Conservation (phyloP, 768 basidiomycete genomes). For the Suillus paluster region DNA sequence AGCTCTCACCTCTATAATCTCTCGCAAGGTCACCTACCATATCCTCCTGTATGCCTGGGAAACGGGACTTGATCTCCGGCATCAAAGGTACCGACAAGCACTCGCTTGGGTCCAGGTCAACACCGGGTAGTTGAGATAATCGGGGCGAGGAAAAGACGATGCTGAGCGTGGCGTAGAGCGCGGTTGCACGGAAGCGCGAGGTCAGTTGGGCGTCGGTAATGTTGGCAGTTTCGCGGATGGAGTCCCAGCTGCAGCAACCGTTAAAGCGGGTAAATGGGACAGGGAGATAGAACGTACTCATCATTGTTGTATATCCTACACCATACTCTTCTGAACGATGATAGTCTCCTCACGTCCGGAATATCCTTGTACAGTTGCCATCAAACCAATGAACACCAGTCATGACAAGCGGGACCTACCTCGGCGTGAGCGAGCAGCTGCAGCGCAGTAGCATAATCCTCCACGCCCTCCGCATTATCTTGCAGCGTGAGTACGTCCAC, state of each 20-base stretch:
- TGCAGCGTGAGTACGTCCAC: constrained; percentile 87
- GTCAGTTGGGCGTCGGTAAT: constrained; percentile 79
- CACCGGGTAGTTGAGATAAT: constrained; percentile 47
- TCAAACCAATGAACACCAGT: background rate
- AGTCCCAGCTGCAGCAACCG: constrained; percentile 66
- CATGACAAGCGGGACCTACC: constrained; percentile 38
- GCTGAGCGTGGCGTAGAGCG: constrained; percentile 69
- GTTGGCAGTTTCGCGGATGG: constrained; percentile 72
- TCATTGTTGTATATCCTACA: constrained; percentile 87
- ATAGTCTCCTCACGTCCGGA: constrained; percentile 69
- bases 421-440: constrained; percentile 62
- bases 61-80: constrained; percentile 68
- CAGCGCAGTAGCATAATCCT: constrained; percentile 72
- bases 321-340: constrained; percentile 82
- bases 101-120: constrained; percentile 58
- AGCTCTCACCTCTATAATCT: constrained; percentile 69
- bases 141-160: constrained; percentile 44
- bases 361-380: constrained; percentile 48
- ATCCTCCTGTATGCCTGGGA: constrained; percentile 74
- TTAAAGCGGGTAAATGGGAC: background rate
- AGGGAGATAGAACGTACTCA: constrained; percentile 59
- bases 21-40: constrained; percentile 59
- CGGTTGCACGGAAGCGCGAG: constrained; percentile 71
- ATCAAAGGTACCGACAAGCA: constrained; percentile 61
- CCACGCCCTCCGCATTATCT: constrained; percentile 63